phyloP scores from a whole-genome alignment of 75 land plant genomes.

The Isoetes taiwanensis region DNA sequence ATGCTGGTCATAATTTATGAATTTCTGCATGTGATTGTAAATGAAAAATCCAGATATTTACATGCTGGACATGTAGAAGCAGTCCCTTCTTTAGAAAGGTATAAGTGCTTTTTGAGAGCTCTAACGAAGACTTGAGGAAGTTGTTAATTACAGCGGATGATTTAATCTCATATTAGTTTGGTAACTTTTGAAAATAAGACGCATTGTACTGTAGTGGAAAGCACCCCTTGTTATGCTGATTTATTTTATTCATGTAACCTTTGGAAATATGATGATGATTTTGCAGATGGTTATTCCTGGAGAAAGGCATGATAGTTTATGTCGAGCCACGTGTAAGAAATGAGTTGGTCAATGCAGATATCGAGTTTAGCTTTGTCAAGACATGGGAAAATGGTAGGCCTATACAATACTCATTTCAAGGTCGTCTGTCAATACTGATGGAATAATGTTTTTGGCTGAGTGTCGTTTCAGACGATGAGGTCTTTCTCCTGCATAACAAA shows the following conservation, averaged over 20 bases:
- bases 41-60: too few species aligned
- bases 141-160: not conserved
- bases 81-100: too few species aligned
- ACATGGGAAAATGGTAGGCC: conserved; percentile 76
- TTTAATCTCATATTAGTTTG: not conserved
- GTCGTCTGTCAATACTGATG: not conserved
- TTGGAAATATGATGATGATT: too few species aligned
- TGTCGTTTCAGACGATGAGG: conserved; percentile 49
- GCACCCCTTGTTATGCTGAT: not conserved
- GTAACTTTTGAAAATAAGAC: not conserved
- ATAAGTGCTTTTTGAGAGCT: not conserved
- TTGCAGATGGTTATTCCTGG: conserved; percentile 69
- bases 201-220: not conserved
- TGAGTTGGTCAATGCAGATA: conserved; percentile 53
- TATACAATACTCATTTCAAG: not conserved
- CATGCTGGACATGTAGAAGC: too few species aligned
- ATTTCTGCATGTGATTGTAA: too few species aligned
- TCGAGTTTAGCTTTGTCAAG: conserved; percentile 47
- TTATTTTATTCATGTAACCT: too few species aligned
- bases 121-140: not conserved
- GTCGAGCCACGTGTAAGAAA: conserved; percentile 63
- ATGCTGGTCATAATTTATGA: too few species aligned
- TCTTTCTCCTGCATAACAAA: conserved; percentile 43
- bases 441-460: not conserved
- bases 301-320: conserved; percentile 38